Evolutionary conservation across 208 protist genomes (phyloP).

Genomic region (Acanthamoeba royreba): DNA sequence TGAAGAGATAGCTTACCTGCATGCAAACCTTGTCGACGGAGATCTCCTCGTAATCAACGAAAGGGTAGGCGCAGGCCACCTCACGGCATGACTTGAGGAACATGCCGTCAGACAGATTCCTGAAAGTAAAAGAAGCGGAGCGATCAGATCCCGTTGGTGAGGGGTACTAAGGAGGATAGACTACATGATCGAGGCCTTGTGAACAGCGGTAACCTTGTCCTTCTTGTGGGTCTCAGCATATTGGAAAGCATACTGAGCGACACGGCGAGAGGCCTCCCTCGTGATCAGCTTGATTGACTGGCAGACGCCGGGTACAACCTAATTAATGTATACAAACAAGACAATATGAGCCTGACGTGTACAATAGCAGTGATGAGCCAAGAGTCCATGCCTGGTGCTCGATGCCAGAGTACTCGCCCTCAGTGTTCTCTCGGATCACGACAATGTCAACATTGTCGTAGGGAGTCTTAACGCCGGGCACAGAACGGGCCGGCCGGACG

Average conservation of each 20-base stretch:
- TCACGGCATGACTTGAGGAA: constrained; percentile 72
- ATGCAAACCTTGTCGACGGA: constrained; percentile 74
- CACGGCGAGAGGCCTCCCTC: constrained; percentile 67
- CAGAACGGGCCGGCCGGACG: constrained; percentile 64
- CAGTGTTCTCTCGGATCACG: constrained; percentile 85
- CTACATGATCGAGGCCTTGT: constrained; percentile 69
- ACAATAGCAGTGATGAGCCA: no score
- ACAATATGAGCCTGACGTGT: no score
- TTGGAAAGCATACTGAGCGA: constrained; percentile 80
- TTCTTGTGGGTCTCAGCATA: constrained; percentile 66
- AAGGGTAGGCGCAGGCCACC: constrained; percentile 73
- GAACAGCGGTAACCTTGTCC: constrained; percentile 54
- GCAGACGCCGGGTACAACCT: constrained; percentile 50
- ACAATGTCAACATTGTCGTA: constrained; percentile 78
- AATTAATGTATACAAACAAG: background rate
- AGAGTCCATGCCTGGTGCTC: constrained; percentile 79
- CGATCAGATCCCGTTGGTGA: background rate
- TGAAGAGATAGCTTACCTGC: constrained; percentile 44
- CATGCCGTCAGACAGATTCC: constrained; percentile 70
- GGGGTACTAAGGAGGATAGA: background rate
- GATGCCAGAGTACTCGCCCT: constrained; percentile 82
- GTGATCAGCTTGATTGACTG: constrained; percentile 79
- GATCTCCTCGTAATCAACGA: constrained; percentile 72
- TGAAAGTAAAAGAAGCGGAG: background rate
- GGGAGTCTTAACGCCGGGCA: constrained; percentile 70